Conservation (phyloP, 2,329 filamentous ascomycete species). For the Colletotrichum sp. region DNA sequence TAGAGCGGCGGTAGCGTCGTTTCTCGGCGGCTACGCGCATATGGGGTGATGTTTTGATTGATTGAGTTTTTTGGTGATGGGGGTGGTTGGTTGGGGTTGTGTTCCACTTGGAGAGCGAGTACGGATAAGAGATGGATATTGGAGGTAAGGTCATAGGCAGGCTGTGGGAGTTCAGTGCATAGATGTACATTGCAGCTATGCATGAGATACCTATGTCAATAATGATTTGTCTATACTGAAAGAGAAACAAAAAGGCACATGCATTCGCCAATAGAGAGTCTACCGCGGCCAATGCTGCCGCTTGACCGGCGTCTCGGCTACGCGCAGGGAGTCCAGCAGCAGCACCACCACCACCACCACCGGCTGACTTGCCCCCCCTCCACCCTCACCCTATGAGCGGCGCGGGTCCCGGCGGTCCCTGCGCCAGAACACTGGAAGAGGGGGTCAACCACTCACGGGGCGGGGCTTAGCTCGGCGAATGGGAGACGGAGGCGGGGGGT, state of each 20-base stretch:
- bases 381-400: background rate
- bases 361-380: too few relatives aligned
- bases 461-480: background rate
- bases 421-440: background rate
- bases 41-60: background rate
- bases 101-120: background rate
- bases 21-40: slow-evolving; percentile 9
- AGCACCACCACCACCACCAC: background rate
- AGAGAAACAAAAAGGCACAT: background rate
- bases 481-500: background rate
- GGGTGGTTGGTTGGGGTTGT: background rate
- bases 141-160: too few relatives aligned
- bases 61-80: background rate
- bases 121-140: background rate
- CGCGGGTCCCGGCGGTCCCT: background rate
- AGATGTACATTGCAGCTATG: background rate
- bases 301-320: background rate
- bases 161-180: too few relatives aligned
- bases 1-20: background rate
- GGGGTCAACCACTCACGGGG: background rate
- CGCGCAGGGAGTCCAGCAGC: background rate
- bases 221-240: background rate
- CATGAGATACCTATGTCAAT: background rate
- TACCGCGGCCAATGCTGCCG: background rate
- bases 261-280: background rate